phyloP scores from a whole-genome alignment of 306 rosid genomes.

The Vigna hirtella region DNA sequence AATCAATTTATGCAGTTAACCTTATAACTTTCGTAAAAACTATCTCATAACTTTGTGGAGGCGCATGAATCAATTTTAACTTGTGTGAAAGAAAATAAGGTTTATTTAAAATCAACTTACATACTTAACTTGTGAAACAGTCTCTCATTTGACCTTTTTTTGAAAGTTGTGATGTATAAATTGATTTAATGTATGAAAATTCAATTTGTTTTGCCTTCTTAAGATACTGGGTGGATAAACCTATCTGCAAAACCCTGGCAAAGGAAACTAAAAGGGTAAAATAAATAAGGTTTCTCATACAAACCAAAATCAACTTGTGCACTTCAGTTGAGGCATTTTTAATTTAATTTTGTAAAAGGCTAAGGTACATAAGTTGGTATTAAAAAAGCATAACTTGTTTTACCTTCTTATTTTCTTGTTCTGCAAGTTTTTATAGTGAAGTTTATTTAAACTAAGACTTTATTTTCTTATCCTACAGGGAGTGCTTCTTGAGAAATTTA shows the following conservation, averaged over 20 bases:
- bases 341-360: neutral
- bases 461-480: neutral
- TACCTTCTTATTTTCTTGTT: neutral
- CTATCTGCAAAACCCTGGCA: neutral
- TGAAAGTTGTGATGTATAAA: neutral
- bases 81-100: neutral
- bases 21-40: neutral
- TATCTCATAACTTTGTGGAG: neutral
- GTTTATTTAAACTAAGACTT: neutral
- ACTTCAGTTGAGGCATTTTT: neutral
- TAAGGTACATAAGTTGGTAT: neutral
- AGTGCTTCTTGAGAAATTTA: neutral
- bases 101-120: neutral
- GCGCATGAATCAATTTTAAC: neutral
- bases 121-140: neutral
- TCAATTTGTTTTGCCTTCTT: neutral
- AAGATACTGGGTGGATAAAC: neutral
- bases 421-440: neutral
- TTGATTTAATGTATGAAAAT: neutral
- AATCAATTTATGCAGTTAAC: neutral
- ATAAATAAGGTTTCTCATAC: neutral
- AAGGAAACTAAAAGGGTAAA: neutral
- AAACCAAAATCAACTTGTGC: neutral
- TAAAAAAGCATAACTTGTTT: neutral
- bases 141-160: neutral